These are phyloP conservation scores for Saccharomycopsis sp. DNA, from an alignment of 805 yeast genomes.

Conservation along the genomic window DNA sequence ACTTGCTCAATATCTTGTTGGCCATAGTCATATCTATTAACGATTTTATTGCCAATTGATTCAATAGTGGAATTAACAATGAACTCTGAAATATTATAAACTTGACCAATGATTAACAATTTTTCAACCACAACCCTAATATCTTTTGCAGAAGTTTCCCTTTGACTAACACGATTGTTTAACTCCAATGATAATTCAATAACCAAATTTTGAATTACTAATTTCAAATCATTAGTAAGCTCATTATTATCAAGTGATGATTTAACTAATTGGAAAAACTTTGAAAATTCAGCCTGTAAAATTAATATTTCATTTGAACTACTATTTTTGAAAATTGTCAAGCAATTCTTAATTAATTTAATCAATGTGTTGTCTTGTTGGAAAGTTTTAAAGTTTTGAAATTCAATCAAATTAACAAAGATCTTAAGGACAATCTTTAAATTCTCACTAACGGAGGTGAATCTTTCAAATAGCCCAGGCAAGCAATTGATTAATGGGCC, in stretches of 20 bases:
- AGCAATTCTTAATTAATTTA: constrained; percentile 22
- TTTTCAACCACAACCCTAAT: constrained; percentile 20
- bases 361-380: constrained; percentile 21
- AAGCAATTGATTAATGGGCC: constrained; percentile 19
- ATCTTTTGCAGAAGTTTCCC: background rate
- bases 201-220: constrained; percentile 20
- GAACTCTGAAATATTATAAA: constrained; percentile 24
- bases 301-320: constrained; percentile 1
- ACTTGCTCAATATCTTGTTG: constrained; percentile 1
- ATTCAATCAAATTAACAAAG: constrained; percentile 10
- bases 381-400: constrained; percentile 12
- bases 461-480: constrained; percentile 12
- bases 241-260: constrained; percentile 28
- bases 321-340: constrained; percentile 24
- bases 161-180: background rate
- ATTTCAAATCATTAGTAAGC: constrained; percentile 24
- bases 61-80: constrained; percentile 23
- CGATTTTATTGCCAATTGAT: constrained; percentile 14
- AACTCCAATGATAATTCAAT: constrained; percentile 20
- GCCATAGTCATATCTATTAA: constrained; percentile 21
- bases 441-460: constrained; percentile 3
- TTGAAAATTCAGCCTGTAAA: constrained; percentile 9
- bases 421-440: constrained; percentile 19
- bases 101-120: constrained; percentile 20
- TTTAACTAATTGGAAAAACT: constrained; percentile 19